Base-by-base conservation (phyloP, 176 grass and related monocot species). In the Leersia perrieri region DNA sequence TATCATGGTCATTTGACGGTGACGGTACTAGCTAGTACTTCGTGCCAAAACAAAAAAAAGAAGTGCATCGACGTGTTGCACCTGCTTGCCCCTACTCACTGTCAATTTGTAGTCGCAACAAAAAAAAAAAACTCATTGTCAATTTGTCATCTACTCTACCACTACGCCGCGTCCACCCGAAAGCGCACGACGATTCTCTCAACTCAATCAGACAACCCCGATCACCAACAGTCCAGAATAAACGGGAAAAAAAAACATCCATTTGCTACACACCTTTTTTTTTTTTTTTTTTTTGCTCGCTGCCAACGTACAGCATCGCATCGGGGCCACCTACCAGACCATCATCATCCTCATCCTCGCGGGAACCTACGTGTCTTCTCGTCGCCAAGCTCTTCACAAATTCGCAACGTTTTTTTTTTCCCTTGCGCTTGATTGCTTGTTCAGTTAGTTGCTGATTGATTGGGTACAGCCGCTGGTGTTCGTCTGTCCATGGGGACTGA, bases 401-500 rank as follows among this genome's bases (percentile, higher is more conserved):
- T 32, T 22, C 9, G 31, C 16, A 3, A 14, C 63, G 13, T 66
- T 34, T 49, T 20, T 6, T 30, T 13, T n/a, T n/a, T n/a, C n/a
- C n/a, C n/a, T n/a, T n/a, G n/a, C n/a, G 45, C 0, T 49, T 20
- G 45, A 14, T 44, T 44, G 8, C 9, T 39, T 42, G 35, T 3
- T 38, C 35, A 7, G 35, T 38, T 38, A 7, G 3, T 31, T 65
- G 63, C 35, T 40, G 35, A 10, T 45, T 45, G 44, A 15, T 47
- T 47, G 14, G 44, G 44, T 47, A 1, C 13, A 45, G 44, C 1
- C 44, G 12, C 51, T 1, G 22, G 22, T 1, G 7, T 57, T 57
- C 45, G 45, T 66, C 63, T 2, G 23, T 3, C 67, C 10, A 84
- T 80, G 82, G 33, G 39, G 63, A 18, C 63, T 1, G 82, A 84